Conservation (phyloP, 1,284 basidiomycete species). For the Hymenochaete sp. region DNA sequence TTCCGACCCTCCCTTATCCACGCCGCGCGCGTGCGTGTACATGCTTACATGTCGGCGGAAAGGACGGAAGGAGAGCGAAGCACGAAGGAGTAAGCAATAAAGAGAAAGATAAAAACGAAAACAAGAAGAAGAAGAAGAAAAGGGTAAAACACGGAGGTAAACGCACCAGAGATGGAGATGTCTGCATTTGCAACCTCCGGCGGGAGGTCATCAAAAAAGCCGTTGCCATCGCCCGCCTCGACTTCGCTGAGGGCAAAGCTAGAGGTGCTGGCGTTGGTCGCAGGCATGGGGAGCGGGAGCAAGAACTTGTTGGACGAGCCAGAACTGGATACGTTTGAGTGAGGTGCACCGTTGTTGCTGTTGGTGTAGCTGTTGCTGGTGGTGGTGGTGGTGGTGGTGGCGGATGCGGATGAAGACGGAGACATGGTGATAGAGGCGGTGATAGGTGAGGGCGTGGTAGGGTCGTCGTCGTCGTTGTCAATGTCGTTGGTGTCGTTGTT, state of each 20-base stretch:
- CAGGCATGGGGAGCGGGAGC: constrained; percentile 38
- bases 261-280: constrained; percentile 33
- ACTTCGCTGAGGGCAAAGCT: constrained; percentile 37
- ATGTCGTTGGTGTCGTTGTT: too few relatives aligned
- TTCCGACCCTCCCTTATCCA: too few relatives aligned
- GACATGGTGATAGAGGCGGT: background rate
- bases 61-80: background rate
- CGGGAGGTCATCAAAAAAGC: constrained; percentile 27
- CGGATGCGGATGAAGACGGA: constrained; percentile 1
- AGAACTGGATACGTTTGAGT: background rate
- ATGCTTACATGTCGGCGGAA: background rate
- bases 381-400: background rate
- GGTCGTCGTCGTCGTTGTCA: too few relatives aligned
- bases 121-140: background rate
- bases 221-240: background rate
- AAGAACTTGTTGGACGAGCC: constrained; percentile 26
- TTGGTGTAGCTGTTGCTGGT: background rate
- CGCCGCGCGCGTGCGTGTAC: background rate
- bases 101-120: constrained; percentile 14
- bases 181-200: constrained; percentile 49
- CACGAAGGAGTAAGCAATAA: constrained; percentile 14
- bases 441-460: background rate
- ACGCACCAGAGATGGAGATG: constrained; percentile 54
- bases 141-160: background rate
- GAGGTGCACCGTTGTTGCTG: background rate